phyloP scores from a whole-genome alignment of 1,139 yeast species.

The Insectozyma bohioensis region DNA sequence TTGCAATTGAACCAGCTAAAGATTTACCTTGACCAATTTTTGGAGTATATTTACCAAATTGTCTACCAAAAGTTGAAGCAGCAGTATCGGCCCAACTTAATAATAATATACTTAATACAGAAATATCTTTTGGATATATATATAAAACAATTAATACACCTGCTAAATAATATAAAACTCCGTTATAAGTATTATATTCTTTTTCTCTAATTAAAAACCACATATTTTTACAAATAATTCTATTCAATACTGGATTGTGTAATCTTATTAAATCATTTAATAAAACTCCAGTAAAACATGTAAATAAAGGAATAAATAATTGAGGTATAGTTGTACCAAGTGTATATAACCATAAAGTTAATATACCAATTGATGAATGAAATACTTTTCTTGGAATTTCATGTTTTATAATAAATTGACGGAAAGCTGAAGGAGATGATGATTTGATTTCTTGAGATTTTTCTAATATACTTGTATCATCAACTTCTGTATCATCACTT shows the following conservation, averaged over 20 bases:
- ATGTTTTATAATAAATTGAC: constrained; percentile 64
- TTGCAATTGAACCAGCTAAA: constrained; percentile 86
- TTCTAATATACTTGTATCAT: constrained; percentile 7
- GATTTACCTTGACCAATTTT: constrained; percentile 72
- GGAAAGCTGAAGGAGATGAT: constrained; percentile 25
- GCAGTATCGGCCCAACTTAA: constrained; percentile 98
- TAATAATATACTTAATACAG: constrained; percentile 70
- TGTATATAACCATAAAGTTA: constrained; percentile 73
- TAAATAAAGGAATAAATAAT: constrained; percentile 58
- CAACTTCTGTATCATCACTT: constrained; percentile 3
- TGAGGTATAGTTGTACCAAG: constrained; percentile 54
- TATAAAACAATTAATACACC: constrained; percentile 74
- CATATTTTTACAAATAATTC: constrained; percentile 58
- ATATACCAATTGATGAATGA: constrained; percentile 84
- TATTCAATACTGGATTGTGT: constrained; percentile 58
- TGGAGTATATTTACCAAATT: constrained; percentile 81
- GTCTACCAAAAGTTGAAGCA: constrained; percentile 90
- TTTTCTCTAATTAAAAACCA: constrained; percentile 84
- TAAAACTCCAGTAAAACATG: constrained; percentile 55
- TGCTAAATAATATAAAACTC: constrained; percentile 79
- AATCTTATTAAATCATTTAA: constrained; percentile 72
- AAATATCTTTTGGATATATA: constrained; percentile 76
- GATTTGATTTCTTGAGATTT: not conserved
- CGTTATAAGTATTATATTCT: constrained; percentile 71
- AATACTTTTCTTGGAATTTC: constrained; percentile 85